A percentile compares a stretch with the other conserved stretches of the same genome.
These are phyloP conservation scores for Russula compacta DNA, from an alignment of 768 basidiomycete species.

Conservation along the genomic window DNA sequence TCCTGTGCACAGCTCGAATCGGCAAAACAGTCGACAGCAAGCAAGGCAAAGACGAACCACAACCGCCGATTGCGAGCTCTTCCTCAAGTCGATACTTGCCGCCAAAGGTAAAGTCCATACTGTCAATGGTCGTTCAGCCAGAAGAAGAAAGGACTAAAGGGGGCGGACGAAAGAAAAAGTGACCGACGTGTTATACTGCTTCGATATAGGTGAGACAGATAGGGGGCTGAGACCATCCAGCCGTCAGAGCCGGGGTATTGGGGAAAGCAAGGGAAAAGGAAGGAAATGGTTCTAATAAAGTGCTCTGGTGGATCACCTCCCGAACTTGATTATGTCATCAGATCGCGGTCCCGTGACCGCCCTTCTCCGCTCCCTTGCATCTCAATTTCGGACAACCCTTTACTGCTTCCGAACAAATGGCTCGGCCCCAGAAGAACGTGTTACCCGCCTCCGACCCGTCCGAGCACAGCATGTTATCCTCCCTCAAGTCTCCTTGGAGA, in stretches of 20 bases:
- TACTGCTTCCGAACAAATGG: neutral
- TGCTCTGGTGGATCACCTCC: neutral
- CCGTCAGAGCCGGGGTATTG: neutral
- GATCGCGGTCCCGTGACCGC: constrained; percentile 17
- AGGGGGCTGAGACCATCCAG: constrained; percentile 4
- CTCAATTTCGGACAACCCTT: neutral
- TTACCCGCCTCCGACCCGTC: constrained; percentile 4
- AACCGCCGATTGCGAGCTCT: constrained; percentile 74
- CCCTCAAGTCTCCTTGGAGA: constrained; percentile 11
- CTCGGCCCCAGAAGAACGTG: neutral
- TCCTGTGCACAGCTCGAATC: constrained; percentile 31
- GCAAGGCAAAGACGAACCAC: constrained; percentile 39
- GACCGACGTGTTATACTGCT: constrained; percentile 1
- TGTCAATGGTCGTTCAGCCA: neutral
- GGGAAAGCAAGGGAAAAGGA: neutral
- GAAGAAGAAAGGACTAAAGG: neutral
- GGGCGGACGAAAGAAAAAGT: neutral
- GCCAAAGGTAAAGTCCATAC: constrained; percentile 44
- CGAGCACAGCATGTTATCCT: constrained; percentile 16
- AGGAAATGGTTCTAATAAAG: neutral
- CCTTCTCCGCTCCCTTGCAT: neutral
- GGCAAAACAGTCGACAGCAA: neutral
- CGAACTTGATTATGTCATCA: constrained; percentile 11
- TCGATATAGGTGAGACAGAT: neutral
- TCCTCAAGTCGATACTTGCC: constrained; percentile 74